A percentile compares a stretch with the other conserved stretches of the same genome.
Conservation (phyloP, 2,329 filamentous ascomycete genomes). For the Cladosporium sp. region DNA sequence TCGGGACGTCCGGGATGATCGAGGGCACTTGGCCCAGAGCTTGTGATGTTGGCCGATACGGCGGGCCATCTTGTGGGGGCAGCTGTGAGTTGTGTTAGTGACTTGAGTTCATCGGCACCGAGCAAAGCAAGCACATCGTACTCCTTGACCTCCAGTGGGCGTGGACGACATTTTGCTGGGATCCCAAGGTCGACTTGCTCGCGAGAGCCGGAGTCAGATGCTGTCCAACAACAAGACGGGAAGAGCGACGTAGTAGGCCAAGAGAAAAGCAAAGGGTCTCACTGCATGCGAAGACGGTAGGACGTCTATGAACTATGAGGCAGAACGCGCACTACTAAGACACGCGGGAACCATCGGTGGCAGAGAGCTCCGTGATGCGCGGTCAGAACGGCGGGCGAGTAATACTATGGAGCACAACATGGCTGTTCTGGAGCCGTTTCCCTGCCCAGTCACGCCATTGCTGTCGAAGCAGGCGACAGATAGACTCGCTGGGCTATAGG, state of each 20-base stretch:
- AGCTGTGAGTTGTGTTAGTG: neutral
- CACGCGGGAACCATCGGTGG: conserved; percentile 2
- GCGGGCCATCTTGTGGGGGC: neutral
- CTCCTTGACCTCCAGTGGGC: neutral
- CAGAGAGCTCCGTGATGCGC: conserved; percentile 6
- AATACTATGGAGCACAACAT: conserved; percentile 1
- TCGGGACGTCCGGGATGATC: conserved; percentile 54
- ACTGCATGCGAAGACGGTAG: neutral
- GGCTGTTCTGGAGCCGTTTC: neutral
- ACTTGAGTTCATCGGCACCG: neutral
- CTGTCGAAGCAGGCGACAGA: neutral
- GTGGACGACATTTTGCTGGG: neutral
- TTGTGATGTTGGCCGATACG: conserved; percentile 32
- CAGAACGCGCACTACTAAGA: neutral
- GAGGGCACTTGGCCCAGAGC: conserved; percentile 54
- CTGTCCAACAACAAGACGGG: neutral
- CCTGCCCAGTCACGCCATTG: neutral
- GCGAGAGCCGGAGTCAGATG: neutral
- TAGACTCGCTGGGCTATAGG: neutral
- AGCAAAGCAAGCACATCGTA: neutral
- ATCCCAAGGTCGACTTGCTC: neutral
- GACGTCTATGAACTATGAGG: neutral
- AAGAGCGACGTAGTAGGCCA: conserved; percentile 7
- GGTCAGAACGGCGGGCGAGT: neutral
- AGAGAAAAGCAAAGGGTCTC: neutral